Conservation (phyloP, 2,329 filamentous ascomycete genomes). For the Fusarium abutilonis region DNA sequence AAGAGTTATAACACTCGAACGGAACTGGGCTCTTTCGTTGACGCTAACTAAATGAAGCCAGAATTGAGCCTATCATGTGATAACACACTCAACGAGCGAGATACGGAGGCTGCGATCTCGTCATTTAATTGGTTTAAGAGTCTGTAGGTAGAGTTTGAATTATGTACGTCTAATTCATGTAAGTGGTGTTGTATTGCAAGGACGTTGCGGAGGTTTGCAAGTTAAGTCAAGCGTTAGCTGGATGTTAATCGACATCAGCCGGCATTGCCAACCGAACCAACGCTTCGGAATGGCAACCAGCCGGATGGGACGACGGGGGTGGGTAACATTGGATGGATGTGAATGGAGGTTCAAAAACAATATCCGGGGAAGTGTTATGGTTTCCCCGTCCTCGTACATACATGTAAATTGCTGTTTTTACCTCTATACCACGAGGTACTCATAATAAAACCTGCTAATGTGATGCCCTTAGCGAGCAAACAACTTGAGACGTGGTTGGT, state of each 20-base stretch:
- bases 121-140: too few relatives aligned
- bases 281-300: slow-evolving; percentile 40
- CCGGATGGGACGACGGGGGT: slow-evolving; percentile 31
- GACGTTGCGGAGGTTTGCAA: slow-evolving; percentile 19
- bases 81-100: neutral
- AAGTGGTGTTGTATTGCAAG: slow-evolving; percentile 27
- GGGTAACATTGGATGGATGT: slow-evolving; percentile 19
- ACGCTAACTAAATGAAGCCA: too few relatives aligned
- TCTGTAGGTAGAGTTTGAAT: too few relatives aligned
- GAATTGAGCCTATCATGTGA: too few relatives aligned
- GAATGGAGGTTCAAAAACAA: slow-evolving; percentile 10
- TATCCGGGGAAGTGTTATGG: slow-evolving; percentile 37
- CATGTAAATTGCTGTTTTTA: neutral
- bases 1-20: too few relatives aligned
- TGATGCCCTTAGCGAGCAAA: neutral
- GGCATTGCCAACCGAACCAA: slow-evolving; percentile 38
- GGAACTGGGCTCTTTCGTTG: too few relatives aligned
- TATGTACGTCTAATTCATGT: slow-evolving; percentile 9
- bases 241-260: slow-evolving; percentile 17
- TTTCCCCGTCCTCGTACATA: slow-evolving; percentile 14
- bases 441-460: neutral
- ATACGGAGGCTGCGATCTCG: too few relatives aligned
- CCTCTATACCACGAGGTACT: neutral
- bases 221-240: slow-evolving; percentile 27
- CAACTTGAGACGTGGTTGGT: neutral